Evolutionary conservation across 371 early-diverging fungal genomes (phyloP).

Genomic region (Lichtheimia hyalospora): DNA sequence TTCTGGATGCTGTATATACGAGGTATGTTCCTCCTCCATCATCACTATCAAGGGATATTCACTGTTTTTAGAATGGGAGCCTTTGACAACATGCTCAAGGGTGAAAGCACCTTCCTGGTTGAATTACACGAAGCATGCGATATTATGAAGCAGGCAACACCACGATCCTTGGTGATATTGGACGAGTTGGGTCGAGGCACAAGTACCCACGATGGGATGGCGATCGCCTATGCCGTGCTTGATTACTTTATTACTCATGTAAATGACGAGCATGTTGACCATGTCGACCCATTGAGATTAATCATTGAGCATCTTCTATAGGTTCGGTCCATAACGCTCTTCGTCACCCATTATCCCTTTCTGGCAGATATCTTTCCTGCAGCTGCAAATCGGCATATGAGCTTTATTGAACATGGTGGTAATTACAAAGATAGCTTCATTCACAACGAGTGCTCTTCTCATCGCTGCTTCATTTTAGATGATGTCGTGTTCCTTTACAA

Average conservation of each 20-base stretch:
- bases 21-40: conserved; percentile 12
- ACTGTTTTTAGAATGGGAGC: conserved; percentile 58
- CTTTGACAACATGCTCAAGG: conserved; percentile 62
- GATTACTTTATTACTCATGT: conserved; percentile 63
- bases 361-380: conserved; percentile 45
- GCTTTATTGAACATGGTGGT: conserved; percentile 56
- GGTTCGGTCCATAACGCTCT: conserved; percentile 51
- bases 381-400: conserved; percentile 70
- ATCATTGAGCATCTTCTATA: background rate
- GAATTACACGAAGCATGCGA: conserved; percentile 83
- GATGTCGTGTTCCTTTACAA: conserved; percentile 87
- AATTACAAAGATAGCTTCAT: background rate
- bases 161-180: conserved; percentile 80
- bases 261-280: too few species aligned
- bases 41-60: too few species aligned
- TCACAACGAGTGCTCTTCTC: background rate
- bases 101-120: conserved; percentile 89
- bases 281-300: background rate
- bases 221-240: conserved; percentile 89
- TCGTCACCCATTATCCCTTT: conserved; percentile 80
- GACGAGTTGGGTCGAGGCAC: conserved; percentile 99
- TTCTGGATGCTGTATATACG: conserved; percentile 73
- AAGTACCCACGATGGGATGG: conserved; percentile 87
- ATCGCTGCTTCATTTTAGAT: conserved; percentile 1
- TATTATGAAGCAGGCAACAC: conserved; percentile 70